Evolutionary conservation across 106 monocot species (phyloP).

Genomic region (Dendrobium chrysotoxum): DNA sequence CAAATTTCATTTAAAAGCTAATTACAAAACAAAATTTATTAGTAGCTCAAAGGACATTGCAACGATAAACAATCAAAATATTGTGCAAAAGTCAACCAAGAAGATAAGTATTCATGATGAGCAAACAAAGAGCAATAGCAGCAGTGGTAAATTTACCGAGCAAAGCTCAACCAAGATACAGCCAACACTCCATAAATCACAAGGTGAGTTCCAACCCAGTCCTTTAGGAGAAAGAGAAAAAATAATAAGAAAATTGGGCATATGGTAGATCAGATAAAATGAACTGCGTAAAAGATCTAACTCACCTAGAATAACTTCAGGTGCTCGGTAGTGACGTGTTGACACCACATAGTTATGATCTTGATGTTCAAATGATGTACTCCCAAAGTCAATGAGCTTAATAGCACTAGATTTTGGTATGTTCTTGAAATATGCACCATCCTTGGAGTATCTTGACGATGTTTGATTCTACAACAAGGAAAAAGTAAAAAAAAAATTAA

Average conservation of each 20-base stretch:
- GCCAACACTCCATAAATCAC: constrained; percentile 98
- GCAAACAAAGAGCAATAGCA: neutral
- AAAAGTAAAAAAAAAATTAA: neutral
- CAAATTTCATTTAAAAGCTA: neutral
- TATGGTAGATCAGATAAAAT: neutral
- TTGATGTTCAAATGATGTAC: constrained; percentile 94
- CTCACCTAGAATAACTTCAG: constrained; percentile 97
- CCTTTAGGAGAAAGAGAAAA: constrained; percentile 38
- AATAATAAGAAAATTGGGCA: constrained; percentile 8
- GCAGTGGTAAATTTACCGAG: constrained; percentile 52
- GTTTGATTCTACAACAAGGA: constrained; percentile 23
- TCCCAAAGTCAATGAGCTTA: constrained; percentile 97
- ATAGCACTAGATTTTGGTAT: constrained; percentile 89
- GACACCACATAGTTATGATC: constrained; percentile 97
- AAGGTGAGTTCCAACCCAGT: constrained; percentile 92
- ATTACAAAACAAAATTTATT: neutral
- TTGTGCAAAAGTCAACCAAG: neutral
- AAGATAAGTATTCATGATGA: neutral
- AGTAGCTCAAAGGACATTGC: neutral
- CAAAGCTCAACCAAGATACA: constrained; percentile 97
- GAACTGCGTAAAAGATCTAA: neutral
- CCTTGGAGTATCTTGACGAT: constrained; percentile 40
- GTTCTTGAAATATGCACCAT: constrained; percentile 54
- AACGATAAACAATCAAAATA: neutral
- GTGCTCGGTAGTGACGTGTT: constrained; percentile 93